Evolutionary conservation across 257 asterid species (phyloP), one percentile per base, ranked within the genome.

Genomic region (Fraxinus anomala): DNA sequence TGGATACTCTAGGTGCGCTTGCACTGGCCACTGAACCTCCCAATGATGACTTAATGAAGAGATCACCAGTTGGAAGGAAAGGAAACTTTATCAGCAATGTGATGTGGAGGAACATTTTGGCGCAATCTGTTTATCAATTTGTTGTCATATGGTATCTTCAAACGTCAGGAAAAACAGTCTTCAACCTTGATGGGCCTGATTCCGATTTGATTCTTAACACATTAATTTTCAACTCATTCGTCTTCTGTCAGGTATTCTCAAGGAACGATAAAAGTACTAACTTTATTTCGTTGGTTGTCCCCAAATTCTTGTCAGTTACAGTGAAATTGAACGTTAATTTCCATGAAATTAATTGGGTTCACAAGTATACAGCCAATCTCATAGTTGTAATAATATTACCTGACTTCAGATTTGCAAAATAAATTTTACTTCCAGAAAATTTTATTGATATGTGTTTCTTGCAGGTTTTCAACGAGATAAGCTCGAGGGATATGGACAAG

Each of bases 1-100:
- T 95, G 99, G 99, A 95, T 73, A 95, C 99, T 42, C 88, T 95
- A 24, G 99, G 99, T 80, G 99, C 99, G 42, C 98, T 95, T 85
- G 99, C 99, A 36, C 89, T 95, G 7, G 99, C 99, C 73, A 95
- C 98, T 9, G 99, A 95, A 77, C 99, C 99, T 81, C 99, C 98
- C 19, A 91, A 86, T 40, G 82, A 85, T 44, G 97, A 89, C 77
- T 84, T 95, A 73, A 95, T 95, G 98, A 86, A 80, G 88, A 87
- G 92, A 69, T 3, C 81, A 8, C 99, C 99, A 0, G 98, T 93
- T 51, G 98, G 99, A 73, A 85, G 98, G 83, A 94, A 87, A 80
- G 97, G 98, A 36, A 94, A 89, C 82, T 94, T 94, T 87, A 94
- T 94, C 83, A 94, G 89, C 87, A 94, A 90, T 70, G 96, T 80